These are phyloP conservation scores for Diaporthe vexans DNA, from an alignment of 2,329 filamentous ascomycete genomes.

Conservation along the genomic window DNA sequence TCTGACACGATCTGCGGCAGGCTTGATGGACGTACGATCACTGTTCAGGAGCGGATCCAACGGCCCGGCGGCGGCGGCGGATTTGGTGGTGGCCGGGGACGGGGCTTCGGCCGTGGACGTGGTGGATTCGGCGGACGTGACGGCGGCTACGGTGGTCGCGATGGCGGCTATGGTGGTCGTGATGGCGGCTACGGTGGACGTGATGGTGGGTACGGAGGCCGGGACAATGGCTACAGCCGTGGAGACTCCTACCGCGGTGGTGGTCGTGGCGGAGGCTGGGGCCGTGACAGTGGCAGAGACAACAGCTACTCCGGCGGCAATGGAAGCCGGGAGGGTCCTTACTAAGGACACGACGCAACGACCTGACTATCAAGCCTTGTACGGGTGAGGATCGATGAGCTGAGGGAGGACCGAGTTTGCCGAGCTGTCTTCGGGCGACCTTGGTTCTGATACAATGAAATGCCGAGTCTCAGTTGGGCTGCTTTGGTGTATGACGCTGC, in stretches of 20 bases:
- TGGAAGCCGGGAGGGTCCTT: conserved; percentile 26
- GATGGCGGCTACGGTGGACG: conserved; percentile 17
- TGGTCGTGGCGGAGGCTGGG: conserved; percentile 33
- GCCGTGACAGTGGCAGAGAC: conserved; percentile 25
- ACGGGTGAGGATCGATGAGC: not conserved
- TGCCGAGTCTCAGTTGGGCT: conserved; percentile 9
- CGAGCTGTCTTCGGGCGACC: not conserved
- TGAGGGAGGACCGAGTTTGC: not conserved
- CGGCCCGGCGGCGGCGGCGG: conserved; percentile 12
- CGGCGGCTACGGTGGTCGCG: not conserved
- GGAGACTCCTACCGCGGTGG: conserved; percentile 35
- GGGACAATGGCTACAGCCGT: conserved; percentile 20
- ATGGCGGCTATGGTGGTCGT: not conserved
- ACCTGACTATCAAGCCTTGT: not conserved
- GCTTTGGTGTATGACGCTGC: not conserved
- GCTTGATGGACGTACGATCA: conserved; percentile 34
- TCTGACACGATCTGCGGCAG: not conserved
- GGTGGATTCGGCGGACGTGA: not conserved
- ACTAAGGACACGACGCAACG: not conserved
- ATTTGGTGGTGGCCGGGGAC: not conserved
- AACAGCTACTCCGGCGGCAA: conserved; percentile 29
- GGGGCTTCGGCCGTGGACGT: not conserved
- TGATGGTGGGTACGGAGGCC: not conserved
- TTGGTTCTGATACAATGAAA: conserved; percentile 4
- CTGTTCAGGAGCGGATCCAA: conserved; percentile 31